Base-by-base conservation (phyloP, 2,329 filamentous ascomycete species). In the Alternaria burnsii region DNA sequence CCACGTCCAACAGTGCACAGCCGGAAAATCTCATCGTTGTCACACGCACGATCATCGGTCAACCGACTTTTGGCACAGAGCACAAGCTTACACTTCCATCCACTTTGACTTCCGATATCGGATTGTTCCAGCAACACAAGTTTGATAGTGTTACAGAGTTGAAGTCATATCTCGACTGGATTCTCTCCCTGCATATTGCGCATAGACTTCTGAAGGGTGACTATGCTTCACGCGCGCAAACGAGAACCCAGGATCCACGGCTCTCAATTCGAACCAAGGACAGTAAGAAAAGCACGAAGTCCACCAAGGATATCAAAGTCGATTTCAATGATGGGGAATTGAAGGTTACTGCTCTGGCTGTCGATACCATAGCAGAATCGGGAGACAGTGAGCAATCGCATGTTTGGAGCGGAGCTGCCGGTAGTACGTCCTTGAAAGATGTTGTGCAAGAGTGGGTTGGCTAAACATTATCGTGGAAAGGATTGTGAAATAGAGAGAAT, bases 41-140 rank as follows among this genome's bases (percentile, higher is more conserved):
- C 5, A 76, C 74, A 32, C 72, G 74, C 22, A 79, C 77, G 1
- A 71, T 68, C 20, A 69, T 79, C 16, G 74, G 71, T 11, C 67
- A 67, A 16, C 77, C 76, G 3, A 74, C 67, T 1, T 77, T 76
- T 46, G 77, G 77, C 42, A 72, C 74, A 6, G 75, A 78, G 54
- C 72, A 76, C 58, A 74, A 68, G 53, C 59, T 78, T 12, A 72
- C 69, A 6, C 60, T 79, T 6, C 75, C 77, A 9, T 61, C 71
- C 4, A 65, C 74, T 1, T 55, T 77, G 16, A 66, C 64, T 11
- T 59, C 67, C 8, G 68, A 75, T 36, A 69, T 78, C n/a, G 69
- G 67, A 18, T 61, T 76, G 1, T 70, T 71, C 38, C 65, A 63
- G 16, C 70, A 74, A 16, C 71, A 75, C 40, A 75, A 70, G 36